Percentiles rank a stretch among this genome's conserved stretches.
Conservation (phyloP, 208 protist genomes). For the Leishmania amazonensis region DNA sequence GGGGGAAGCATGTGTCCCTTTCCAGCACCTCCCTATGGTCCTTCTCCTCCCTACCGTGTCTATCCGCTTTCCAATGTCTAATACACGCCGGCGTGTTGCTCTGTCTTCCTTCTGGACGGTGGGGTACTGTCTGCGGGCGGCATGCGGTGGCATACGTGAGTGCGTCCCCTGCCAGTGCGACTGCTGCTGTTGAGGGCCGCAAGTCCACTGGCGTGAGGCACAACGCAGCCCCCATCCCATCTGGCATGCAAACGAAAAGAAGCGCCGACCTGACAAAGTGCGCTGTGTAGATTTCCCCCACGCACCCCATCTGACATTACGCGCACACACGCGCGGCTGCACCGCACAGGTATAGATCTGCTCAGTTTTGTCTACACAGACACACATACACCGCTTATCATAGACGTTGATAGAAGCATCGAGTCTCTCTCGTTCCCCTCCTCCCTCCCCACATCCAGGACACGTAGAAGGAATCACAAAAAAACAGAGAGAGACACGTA, state of each 20-base stretch:
- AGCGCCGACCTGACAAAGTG: background rate
- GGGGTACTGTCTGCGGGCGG: background rate
- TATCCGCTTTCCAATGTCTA: background rate
- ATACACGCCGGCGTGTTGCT: background rate
- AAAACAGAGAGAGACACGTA: background rate
- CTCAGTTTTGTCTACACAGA: background rate
- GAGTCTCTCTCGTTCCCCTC: background rate
- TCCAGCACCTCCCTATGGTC: background rate
- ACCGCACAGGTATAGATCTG: background rate
- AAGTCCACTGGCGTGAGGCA: background rate
- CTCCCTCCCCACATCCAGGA: background rate
- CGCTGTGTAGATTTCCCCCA: background rate
- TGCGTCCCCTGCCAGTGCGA: background rate
- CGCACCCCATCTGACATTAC: background rate
- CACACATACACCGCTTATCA: background rate
- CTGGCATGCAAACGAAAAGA: no score
- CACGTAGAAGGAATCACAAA: background rate
- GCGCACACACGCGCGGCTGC: background rate
- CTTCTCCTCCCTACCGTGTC: background rate
- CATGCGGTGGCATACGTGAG: background rate
- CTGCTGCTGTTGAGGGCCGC: background rate
- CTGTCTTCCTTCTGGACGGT: background rate
- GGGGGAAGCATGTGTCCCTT: background rate
- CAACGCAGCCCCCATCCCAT: background rate
- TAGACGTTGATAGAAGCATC: slow-evolving; percentile 16